Evolutionary conservation across 257 asterid species (phyloP), one percentile per base, ranked within the genome.

Genomic region (Hygrophila difformis): DNA sequence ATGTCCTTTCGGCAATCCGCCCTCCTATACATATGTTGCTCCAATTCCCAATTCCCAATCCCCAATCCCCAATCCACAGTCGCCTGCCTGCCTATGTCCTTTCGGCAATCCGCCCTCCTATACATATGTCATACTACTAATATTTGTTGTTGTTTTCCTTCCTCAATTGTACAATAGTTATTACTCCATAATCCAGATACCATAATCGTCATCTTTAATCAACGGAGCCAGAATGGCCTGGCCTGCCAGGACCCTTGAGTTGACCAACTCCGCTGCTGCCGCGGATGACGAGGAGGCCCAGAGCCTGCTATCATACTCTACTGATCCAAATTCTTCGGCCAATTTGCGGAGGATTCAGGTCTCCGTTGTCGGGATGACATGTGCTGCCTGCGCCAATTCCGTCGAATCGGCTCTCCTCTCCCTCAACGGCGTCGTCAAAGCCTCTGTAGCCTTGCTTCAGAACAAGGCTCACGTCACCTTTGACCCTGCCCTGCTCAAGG

Each of bases 331-430:
- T 39, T 65, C 57, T 37, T 54, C 60, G 0, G 71, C 38, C 20
- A 63, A 65, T 73, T 64, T 80, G 62, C 74, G 68, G 59, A 74
- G 79, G 57, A 74, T 91, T 63, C 84, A 82, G 69, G 94, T 80
- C 50, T 62, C 77, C 58, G 94, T 91, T 7, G 74, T 73, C 36
- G 99, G 99, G 69, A 91, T 91, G 99, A 91, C 96, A 3, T 91
- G 99, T 64, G 92, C 99, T 1, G 96, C 99, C 18, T 91, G 99
- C 73, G 82, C 95, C 3, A 82, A 66, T 65, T 91, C 99, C 38
- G 96, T 91, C 12, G 96, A 86, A 67, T 77, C 81, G 57, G 96
- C 95, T 63, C 75, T 91, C 12, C 64, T 48, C 71, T 49, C 64
- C 53, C 40, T 86, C 1, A 53, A 71, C 59, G 99, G 99, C 57